Evolutionary conservation across 306 rosid genomes (phyloP).

Genomic region (Vigna hirtella): DNA sequence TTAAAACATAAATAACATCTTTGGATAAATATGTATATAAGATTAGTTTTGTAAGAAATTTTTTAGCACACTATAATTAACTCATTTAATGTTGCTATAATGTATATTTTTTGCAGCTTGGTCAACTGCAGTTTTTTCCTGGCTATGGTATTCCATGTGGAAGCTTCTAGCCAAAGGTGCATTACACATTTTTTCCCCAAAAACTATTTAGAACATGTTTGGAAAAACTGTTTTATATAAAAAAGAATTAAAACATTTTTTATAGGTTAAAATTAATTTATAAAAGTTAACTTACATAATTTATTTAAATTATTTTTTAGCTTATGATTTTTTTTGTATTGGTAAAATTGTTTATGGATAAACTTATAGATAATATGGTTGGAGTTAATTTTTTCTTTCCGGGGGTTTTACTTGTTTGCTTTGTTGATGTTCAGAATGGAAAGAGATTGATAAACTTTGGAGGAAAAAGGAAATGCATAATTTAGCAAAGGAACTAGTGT

Average conservation of each 20-base stretch:
- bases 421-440: slow-evolving; percentile 44
- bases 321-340: no score
- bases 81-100: neutral
- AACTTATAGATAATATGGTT: neutral
- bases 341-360: no score
- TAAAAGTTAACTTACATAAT: no score
- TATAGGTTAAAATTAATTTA: no score
- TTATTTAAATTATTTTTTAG: no score
- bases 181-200: slow-evolving; percentile 14
- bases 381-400: neutral
- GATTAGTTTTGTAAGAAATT: no score
- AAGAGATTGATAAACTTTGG: slow-evolving; percentile 48
- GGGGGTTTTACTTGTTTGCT: neutral
- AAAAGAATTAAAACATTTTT: no score
- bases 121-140: slow-evolving; percentile 39
- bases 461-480: slow-evolving; percentile 47
- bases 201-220: no score
- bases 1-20: neutral
- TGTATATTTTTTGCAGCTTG: neutral
- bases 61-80: no score
- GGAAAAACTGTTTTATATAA: no score
- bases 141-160: slow-evolving; percentile 50
- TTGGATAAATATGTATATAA: no score
- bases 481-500: slow-evolving; percentile 40
- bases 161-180: slow-evolving; percentile 47